phyloP scores from a whole-genome alignment of 2,329 filamentous ascomycete genomes.

The Pyricularia sp. region DNA sequence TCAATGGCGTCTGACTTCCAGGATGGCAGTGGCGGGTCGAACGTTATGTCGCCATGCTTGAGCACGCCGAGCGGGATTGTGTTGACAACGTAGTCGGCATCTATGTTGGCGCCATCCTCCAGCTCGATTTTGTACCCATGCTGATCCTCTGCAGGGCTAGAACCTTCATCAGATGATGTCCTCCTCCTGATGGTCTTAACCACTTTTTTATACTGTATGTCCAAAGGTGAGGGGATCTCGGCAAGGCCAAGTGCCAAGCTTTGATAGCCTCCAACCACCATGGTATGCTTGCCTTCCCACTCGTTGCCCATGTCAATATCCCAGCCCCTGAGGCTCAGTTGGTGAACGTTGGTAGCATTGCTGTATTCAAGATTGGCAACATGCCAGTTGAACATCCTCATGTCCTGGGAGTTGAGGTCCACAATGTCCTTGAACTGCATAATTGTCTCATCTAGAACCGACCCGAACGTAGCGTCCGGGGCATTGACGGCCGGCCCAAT shows the following conservation, averaged over 20 bases:
- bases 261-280: conserved; percentile 88
- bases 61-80: conserved; percentile 85
- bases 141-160: background rate
- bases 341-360: conserved; percentile 78
- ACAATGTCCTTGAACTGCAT: conserved; percentile 74
- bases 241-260: conserved; percentile 80
- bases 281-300: conserved; percentile 87
- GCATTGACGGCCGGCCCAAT: conserved; percentile 52
- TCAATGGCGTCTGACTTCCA: conserved; percentile 75
- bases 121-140: conserved; percentile 44
- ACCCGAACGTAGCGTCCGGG: conserved; percentile 64
- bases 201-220: conserved; percentile 20
- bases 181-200: background rate
- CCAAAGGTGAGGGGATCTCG: conserved; percentile 60
- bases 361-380: conserved; percentile 97
- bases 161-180: background rate
- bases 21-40: conserved; percentile 76
- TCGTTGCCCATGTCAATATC: conserved; percentile 97
- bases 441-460: conserved; percentile 86
- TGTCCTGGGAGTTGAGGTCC: conserved; percentile 72
- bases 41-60: conserved; percentile 70
- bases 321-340: conserved; percentile 81
- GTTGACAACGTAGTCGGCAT: conserved; percentile 83
- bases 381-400: conserved; percentile 92
- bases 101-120: conserved; percentile 60